Evolutionary conservation across 164 flowering plant genomes (phyloP).

Genomic region (Kalanchoe fedtschenkoi): DNA sequence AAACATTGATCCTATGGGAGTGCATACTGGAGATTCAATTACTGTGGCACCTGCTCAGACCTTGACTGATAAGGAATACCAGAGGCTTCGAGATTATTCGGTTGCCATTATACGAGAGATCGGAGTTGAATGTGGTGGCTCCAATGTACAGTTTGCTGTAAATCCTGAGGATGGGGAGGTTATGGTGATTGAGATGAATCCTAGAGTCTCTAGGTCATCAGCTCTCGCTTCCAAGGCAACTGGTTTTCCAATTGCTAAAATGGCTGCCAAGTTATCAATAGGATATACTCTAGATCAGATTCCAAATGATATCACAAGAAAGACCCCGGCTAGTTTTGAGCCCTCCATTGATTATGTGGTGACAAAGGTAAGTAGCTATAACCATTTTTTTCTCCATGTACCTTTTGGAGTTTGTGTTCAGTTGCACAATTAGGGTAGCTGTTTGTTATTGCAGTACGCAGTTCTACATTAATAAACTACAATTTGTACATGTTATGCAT

Average conservation of each 20-base stretch:
- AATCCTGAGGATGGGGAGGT: slow-evolving; percentile 90
- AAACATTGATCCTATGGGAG: slow-evolving; percentile 95
- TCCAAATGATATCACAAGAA: slow-evolving; percentile 88
- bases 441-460: too few relatives aligned
- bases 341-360: slow-evolving; percentile 98
- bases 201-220: slow-evolving; percentile 93
- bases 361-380: slow-evolving; percentile 54
- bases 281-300: slow-evolving; percentile 89
- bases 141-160: slow-evolving; percentile 95
- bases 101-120: slow-evolving; percentile 88
- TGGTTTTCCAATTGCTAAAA: slow-evolving; percentile 95
- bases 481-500: background rate
- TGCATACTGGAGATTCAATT: slow-evolving; percentile 91
- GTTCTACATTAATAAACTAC: too few relatives aligned
- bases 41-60: slow-evolving; percentile 98
- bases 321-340: slow-evolving; percentile 97
- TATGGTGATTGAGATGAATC: slow-evolving; percentile 99
- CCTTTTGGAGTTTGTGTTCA: too few relatives aligned
- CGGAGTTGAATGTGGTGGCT: slow-evolving; percentile 98
- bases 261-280: slow-evolving; percentile 93
- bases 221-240: slow-evolving; percentile 98
- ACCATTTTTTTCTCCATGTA: background rate
- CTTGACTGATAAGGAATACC: slow-evolving; percentile 90
- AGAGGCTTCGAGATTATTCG: slow-evolving; percentile 81
- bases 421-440: too few relatives aligned